Conservation (phyloP, 306 rosid species). For the Mimosa bimucronata region DNA sequence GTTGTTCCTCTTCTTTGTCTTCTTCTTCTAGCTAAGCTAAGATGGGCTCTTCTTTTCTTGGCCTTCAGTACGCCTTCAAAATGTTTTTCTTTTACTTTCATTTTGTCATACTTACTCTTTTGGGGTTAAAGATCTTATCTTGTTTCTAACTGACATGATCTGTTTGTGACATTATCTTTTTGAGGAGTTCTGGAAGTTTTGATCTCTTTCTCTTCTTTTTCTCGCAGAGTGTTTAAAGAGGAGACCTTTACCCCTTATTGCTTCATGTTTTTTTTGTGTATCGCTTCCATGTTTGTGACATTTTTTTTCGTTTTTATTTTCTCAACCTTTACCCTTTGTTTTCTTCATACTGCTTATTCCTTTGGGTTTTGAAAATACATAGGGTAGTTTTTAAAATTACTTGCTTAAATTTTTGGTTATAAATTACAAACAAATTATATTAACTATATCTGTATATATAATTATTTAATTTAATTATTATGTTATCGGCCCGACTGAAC, state of each 20-base stretch:
- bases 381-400: too few relatives aligned
- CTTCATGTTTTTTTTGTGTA: neutral
- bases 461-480: too few relatives aligned
- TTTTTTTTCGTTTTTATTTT: neutral
- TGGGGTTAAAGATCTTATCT: neutral
- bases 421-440: too few relatives aligned
- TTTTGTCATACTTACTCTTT: neutral
- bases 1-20: slow-evolving; percentile 20
- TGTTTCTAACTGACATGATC: neutral
- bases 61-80: slow-evolving; percentile 59
- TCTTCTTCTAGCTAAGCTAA: neutral
- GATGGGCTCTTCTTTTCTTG: slow-evolving; percentile 69
- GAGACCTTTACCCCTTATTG: neutral
- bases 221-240: neutral
- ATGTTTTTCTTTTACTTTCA: neutral
- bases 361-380: too few relatives aligned
- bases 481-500: too few relatives aligned
- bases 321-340: too few relatives aligned
- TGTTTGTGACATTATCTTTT: neutral
- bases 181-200: neutral
- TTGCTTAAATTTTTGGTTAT: too few relatives aligned
- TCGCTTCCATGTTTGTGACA: neutral
- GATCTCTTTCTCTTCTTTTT: slow-evolving; percentile 5
- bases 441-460: too few relatives aligned
- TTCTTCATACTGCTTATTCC: too few relatives aligned